Base-by-base conservation (phyloP, 108 stramenopile genomes). In the Cyclostephanos invisitatus region DNA sequence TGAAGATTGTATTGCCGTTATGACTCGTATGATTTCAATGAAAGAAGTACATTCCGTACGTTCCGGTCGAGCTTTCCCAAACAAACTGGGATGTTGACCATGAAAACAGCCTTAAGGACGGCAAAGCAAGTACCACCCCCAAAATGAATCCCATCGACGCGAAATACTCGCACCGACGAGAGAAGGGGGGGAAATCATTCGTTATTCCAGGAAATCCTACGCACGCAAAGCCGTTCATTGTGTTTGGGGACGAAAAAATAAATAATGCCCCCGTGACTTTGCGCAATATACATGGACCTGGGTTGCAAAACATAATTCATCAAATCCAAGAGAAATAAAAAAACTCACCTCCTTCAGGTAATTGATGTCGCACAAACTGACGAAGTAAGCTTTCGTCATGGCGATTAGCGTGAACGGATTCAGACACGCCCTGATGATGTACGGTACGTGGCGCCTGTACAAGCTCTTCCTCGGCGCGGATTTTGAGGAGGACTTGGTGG, bases 311-410 rank as follows among this genome's bases (percentile, higher is more conserved):
- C 28, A 22, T 56, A 5, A 21, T 2, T 5, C 53, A 21, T 25
- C 22, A 7, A 20, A 7, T 24, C 0, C n/a, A 18, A 15, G 2
- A 15, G 20, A 22, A 12, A 5, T 11, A 32, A 5, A 18, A 70
- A 68, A 15, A 79, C 87, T 77, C 59, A 87, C 86, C 82, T 87
- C 82, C 72, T 85, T 74, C 73, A 85, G 47, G 69, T 86, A 91
- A 61, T 91, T 75, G 14, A 91, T 74, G 68, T 91, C 83, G 44
- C 89, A 67, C 64, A 94, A 67, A 56, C 85, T 86, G 21, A 68
- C 83, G 68, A 84, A 91, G 70, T 90, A 94, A 15, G 77, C 91
- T 65, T 64, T 77, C 0, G 83, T 91, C 93, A 94, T 94, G 63
- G 82, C 59, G 12, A 82, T 58, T 15, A 89, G 58, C 10, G 86